Percentiles rank a stretch among this genome's conserved stretches.
These are phyloP conservation scores for Mortierella polycephala DNA, from an alignment of 371 early-diverging fungal genomes.

Conservation along the genomic window DNA sequence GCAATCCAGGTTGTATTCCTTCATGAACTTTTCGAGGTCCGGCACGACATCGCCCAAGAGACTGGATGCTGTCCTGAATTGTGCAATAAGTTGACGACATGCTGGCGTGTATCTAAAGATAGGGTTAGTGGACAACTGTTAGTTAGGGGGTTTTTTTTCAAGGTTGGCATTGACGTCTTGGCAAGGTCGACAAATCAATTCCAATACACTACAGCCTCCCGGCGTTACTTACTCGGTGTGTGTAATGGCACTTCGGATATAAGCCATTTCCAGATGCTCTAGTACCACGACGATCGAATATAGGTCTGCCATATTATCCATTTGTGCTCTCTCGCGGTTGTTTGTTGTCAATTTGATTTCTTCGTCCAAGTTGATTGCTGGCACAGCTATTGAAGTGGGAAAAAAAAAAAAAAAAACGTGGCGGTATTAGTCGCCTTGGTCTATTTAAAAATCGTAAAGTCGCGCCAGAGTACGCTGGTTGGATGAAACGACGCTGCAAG, in stretches of 20 bases:
- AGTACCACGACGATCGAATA: constrained; percentile 90
- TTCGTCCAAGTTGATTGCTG: constrained; percentile 52
- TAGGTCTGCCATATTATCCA: constrained; percentile 93
- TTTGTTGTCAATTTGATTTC: constrained; percentile 81
- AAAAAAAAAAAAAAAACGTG: neutral
- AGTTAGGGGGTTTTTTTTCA: too few relatives aligned
- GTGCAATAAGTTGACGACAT: constrained; percentile 90
- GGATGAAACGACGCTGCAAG: too few relatives aligned
- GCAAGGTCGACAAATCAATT: neutral
- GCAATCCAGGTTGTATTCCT: constrained; percentile 85
- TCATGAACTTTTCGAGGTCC: constrained; percentile 83
- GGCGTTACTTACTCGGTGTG: constrained; percentile 72
- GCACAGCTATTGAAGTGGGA: constrained; percentile 12
- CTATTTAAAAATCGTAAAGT: neutral
- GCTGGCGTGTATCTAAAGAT: constrained; percentile 84
- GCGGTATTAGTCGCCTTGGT: too few relatives aligned
- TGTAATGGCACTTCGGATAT: constrained; percentile 88
- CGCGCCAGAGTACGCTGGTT: too few relatives aligned
- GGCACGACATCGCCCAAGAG: constrained; percentile 75
- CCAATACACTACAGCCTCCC: too few relatives aligned
- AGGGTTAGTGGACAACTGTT: too few relatives aligned
- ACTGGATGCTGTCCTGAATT: constrained; percentile 91
- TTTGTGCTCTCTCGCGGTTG: constrained; percentile 88
- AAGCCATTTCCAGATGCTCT: constrained; percentile 94
- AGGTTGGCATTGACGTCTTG: neutral